Conservation (phyloP, 139 green algal species). For the Asterochloris erici region DNA sequence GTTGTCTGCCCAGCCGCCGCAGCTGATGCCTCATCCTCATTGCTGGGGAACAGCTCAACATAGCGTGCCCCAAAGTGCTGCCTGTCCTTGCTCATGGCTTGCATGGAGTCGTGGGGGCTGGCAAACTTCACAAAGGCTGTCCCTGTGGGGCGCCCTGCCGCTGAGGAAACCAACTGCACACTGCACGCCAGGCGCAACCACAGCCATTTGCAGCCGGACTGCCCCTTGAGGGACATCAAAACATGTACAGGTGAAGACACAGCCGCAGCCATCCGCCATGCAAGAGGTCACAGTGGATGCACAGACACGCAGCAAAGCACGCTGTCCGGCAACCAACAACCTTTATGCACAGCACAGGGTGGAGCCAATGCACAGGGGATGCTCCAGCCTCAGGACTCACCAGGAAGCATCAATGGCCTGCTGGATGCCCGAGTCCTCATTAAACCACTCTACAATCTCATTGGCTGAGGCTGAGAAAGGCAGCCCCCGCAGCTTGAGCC, state of each 20-base stretch:
- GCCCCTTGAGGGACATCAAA: neutral
- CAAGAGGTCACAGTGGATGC: neutral
- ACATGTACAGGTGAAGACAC: no score
- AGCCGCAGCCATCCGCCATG: no score
- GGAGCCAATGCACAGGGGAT: constrained; percentile 30
- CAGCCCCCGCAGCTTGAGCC: constrained; percentile 77
- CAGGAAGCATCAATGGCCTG: neutral
- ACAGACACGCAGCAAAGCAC: neutral
- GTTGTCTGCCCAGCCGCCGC: no score
- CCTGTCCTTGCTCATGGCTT: constrained; percentile 71
- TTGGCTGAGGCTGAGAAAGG: constrained; percentile 71
- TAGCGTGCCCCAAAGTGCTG: constrained; percentile 84
- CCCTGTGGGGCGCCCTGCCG: constrained; percentile 63
- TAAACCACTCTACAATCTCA: constrained; percentile 83
- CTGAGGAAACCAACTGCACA: constrained; percentile 56
- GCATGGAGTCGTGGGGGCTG: constrained; percentile 48
- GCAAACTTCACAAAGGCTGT: constrained; percentile 79
- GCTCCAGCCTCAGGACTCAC: neutral
- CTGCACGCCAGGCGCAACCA: constrained; percentile 29
- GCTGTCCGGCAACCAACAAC: neutral
- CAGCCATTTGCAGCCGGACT: neutral
- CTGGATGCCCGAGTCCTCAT: constrained; percentile 36
- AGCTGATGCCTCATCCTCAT: constrained; percentile 39
- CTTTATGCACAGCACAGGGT: constrained; percentile 31
- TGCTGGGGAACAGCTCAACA: constrained; percentile 79